Percentiles rank a stretch among this genome's conserved stretches.
phyloP scores from a whole-genome alignment of 1,284 basidiomycete species.

The Ceratobasidium sp. region DNA sequence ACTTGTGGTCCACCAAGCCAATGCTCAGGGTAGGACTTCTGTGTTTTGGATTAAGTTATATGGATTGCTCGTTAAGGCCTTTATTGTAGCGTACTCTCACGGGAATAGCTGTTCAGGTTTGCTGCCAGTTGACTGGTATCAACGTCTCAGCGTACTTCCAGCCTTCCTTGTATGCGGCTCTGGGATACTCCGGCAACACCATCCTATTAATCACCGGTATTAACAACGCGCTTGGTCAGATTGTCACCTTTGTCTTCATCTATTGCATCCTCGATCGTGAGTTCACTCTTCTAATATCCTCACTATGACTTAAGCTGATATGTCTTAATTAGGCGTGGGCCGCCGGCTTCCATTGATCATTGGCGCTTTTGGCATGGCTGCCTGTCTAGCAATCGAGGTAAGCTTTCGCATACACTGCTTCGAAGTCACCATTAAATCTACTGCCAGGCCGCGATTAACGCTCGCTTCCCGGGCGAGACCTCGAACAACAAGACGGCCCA shows the following conservation, averaged over 20 bases:
- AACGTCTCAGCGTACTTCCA: conserved; percentile 52
- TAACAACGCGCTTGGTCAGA: conserved; percentile 49
- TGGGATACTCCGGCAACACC: conserved; percentile 48
- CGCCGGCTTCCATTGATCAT: conserved; percentile 36
- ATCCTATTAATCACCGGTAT: conserved; percentile 51
- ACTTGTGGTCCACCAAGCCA: conserved; percentile 42
- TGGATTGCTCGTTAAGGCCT: neutral
- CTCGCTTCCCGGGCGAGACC: conserved; percentile 32
- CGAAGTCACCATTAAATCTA: neutral
- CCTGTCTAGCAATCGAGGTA: conserved; percentile 34
- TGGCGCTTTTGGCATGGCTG: conserved; percentile 36
- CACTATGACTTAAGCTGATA: neutral
- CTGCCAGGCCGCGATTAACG: conserved; percentile 35
- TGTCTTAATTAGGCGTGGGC: conserved; percentile 23
- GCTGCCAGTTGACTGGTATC: conserved; percentile 53
- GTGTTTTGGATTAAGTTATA: neutral
- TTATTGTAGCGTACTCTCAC: conserved; percentile 46
- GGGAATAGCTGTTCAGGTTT: conserved; percentile 48
- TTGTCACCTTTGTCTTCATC: conserved; percentile 51
- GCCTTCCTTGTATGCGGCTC: conserved; percentile 51
- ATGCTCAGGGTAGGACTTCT: conserved; percentile 28
- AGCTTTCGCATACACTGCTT: neutral
- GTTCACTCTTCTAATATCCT: conserved; percentile 1
- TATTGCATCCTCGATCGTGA: conserved; percentile 40
- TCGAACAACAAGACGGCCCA: conserved; percentile 30